Evolutionary conservation across 2,329 filamentous ascomycete species (phyloP), one percentile per base, ranked within the genome.

Genomic region (Ascochyta fabae): DNA sequence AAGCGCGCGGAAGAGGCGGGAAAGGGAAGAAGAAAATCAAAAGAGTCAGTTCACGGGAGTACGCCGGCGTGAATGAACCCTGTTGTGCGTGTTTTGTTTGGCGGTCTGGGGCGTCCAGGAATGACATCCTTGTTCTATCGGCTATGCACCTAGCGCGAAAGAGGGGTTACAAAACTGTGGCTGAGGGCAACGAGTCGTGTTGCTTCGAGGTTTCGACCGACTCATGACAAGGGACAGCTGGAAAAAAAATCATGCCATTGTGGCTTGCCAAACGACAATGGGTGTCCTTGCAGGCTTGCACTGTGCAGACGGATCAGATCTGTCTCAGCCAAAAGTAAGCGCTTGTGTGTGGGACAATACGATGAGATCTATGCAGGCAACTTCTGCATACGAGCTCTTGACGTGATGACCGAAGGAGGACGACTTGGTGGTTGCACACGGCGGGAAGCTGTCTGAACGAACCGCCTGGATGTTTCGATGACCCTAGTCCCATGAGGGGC

Each of bases 301-400:
- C 42, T 56, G 41, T 27, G 45, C 50, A 47, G 48, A 58, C 54
- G 58, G 58, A 66, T 64, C 56, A 58, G 59, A 62, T 64, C 64
- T 55, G 53, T 59, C 56, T 58, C 43, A 12, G 53, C 65, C 60
- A 59, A 61, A 61, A 62, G 65, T 66, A 67, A 61, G 57, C 58
- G 54, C 60, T 56, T 51, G 49, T 59, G 50, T 59, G 56, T 53
- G 44, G 49, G 56, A 42, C 41, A 29, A 22, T 31, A 44, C 40
- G 34, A 53, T 53, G 59, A 58, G 48, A 36, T 48, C 36, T 52
- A 63, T 63, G 64, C 64, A 64, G 38, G 60, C 57, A 58, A 58
- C 35, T 46, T 26, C 34, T 23, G 48, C 48, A 50, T 35, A 43
- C 31, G 26, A 47, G 38, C 49, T 38, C 10, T 48, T 48, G 38